phyloP scores from a whole-genome alignment of 257 asterid genomes.

The Oldenlandia corymbosa region DNA sequence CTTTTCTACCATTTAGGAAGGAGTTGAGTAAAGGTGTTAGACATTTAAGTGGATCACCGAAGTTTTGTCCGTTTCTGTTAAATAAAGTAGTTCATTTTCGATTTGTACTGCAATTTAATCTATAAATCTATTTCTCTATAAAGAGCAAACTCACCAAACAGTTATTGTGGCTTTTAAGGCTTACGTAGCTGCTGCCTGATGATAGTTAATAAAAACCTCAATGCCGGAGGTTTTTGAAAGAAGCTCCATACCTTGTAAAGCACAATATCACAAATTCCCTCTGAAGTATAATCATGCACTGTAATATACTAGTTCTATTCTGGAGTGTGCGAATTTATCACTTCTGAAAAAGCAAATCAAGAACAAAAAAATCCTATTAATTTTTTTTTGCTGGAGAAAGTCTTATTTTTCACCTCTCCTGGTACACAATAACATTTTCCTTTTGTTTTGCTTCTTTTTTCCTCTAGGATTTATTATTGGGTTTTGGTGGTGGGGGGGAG shows the following conservation, averaged over 20 bases:
- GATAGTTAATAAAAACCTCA: background rate
- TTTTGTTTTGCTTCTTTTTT: too few relatives aligned
- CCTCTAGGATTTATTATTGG: too few relatives aligned
- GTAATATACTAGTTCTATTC: background rate
- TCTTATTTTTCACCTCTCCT: too few relatives aligned
- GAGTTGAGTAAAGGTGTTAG: background rate
- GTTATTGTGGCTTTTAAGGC: background rate
- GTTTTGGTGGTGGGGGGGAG: background rate
- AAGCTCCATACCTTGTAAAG: background rate
- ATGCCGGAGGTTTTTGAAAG: background rate
- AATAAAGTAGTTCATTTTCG: background rate
- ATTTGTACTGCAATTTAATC: background rate
- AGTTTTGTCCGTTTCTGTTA: background rate
- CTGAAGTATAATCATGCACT: background rate
- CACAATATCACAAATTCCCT: background rate
- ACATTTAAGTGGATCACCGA: background rate
- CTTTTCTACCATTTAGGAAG: background rate
- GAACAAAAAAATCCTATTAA: background rate
- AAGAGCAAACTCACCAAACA: background rate
- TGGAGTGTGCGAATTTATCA: background rate
- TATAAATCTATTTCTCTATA: too few relatives aligned
- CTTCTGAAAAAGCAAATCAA: background rate
- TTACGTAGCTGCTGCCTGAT: background rate
- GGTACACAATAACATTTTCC: too few relatives aligned
- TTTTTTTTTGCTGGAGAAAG: background rate